Evolutionary conservation across 2,329 filamentous ascomycete species (phyloP).

Genomic region (Chrysosporium keratinophilum): DNA sequence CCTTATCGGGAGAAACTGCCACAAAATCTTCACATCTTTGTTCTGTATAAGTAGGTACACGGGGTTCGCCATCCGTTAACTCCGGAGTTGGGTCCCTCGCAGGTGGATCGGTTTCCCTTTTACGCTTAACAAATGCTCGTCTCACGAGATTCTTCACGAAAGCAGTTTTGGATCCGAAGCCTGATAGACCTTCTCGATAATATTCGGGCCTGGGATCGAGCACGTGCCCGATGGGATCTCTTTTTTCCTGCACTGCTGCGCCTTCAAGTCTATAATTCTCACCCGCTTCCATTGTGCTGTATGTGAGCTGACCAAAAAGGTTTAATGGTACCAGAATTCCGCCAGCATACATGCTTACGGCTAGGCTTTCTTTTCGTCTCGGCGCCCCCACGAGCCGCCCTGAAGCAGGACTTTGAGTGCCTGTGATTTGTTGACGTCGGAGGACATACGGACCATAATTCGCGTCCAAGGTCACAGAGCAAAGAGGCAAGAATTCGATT

Average conservation of each 20-base stretch:
- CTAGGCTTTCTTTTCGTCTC: background rate
- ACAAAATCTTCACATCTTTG: too few species aligned
- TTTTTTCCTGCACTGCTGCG: background rate
- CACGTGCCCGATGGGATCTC: background rate
- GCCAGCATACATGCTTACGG: background rate
- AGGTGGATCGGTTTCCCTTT: too few species aligned
- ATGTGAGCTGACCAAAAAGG: background rate
- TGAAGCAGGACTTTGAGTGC: background rate
- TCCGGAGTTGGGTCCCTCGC: too few species aligned
- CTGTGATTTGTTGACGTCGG: background rate
- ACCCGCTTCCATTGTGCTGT: background rate
- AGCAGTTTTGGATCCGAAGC: background rate
- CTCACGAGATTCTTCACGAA: too few species aligned
- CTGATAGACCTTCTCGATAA: background rate
- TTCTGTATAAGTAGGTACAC: too few species aligned
- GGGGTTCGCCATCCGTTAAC: too few species aligned
- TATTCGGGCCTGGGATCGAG: background rate
- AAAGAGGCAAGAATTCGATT: slow-evolving; percentile 7
- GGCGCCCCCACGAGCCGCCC: background rate
- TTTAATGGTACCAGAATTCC: background rate
- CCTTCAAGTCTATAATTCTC: background rate
- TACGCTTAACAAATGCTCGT: too few species aligned
- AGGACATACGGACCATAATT: background rate
- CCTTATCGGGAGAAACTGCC: too few species aligned
- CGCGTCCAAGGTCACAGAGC: slow-evolving; percentile 2